Evolutionary conservation across 2,329 filamentous ascomycete species (phyloP).

Genomic region (Fusarium graminum): DNA sequence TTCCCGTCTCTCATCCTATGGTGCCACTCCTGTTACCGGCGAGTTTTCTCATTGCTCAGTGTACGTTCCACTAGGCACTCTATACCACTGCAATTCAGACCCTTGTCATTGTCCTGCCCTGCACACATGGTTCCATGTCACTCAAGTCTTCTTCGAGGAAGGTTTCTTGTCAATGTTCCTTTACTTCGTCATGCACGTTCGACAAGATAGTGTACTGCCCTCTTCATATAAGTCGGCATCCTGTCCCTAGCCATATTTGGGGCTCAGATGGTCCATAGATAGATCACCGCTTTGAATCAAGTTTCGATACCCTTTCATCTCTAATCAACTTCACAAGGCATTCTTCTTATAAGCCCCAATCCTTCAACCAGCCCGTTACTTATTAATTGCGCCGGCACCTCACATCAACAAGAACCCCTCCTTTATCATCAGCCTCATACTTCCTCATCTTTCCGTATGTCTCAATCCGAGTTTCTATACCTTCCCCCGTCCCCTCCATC

Average conservation of each 20-base stretch:
- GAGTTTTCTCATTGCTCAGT: slow-evolving; percentile 46
- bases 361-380: slow-evolving; percentile 30
- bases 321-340: slow-evolving; percentile 40
- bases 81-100: slow-evolving; percentile 43
- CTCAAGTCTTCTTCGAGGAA: slow-evolving; percentile 48
- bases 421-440: slow-evolving; percentile 37
- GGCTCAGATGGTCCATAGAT: slow-evolving; percentile 52
- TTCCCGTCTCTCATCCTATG: slow-evolving; percentile 41
- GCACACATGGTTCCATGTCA: slow-evolving; percentile 45
- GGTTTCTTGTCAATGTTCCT: slow-evolving; percentile 47
- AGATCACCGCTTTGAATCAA: slow-evolving; percentile 46
- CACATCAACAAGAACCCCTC: slow-evolving; percentile 38
- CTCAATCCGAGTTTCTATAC: slow-evolving; percentile 49
- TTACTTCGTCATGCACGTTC: slow-evolving; percentile 50
- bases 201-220: slow-evolving; percentile 46
- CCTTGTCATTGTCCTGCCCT: slow-evolving; percentile 46
- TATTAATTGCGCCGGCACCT: slow-evolving; percentile 39
- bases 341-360: slow-evolving; percentile 44
- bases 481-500: slow-evolving; percentile 49
- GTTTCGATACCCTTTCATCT: slow-evolving; percentile 44
- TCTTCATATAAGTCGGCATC: slow-evolving; percentile 52
- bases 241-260: slow-evolving; percentile 49
- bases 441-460: slow-evolving; percentile 48
- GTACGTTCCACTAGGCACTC: slow-evolving; percentile 40
- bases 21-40: slow-evolving; percentile 48